Percentiles rank a stretch among this genome's conserved stretches.
These are phyloP conservation scores for Filobasidium uniguttulatum DNA, from an alignment of 1,284 basidiomycete species.

Conservation along the genomic window DNA sequence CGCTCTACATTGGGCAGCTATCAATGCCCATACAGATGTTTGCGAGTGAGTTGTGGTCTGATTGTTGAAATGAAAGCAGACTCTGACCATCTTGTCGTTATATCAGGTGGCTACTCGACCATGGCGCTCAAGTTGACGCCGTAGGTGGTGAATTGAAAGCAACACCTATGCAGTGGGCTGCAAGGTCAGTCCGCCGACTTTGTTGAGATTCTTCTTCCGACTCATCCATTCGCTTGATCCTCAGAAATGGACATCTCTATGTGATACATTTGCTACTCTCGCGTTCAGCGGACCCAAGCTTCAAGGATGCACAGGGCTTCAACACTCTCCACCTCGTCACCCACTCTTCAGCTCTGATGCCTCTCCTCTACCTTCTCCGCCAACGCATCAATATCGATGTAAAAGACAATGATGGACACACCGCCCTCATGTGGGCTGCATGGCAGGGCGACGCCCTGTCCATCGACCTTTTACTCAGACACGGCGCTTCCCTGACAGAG, in stretches of 20 bases:
- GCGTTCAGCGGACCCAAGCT: slow-evolving; percentile 80
- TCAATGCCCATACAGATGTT: slow-evolving; percentile 35
- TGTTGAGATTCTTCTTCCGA: neutral
- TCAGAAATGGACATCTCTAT: slow-evolving; percentile 80
- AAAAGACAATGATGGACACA: slow-evolving; percentile 82
- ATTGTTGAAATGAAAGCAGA: neutral
- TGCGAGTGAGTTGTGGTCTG: slow-evolving; percentile 20
- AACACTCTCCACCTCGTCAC: slow-evolving; percentile 90
- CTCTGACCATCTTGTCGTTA: slow-evolving; percentile 36
- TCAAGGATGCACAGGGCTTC: slow-evolving; percentile 88
- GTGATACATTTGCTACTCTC: slow-evolving; percentile 80
- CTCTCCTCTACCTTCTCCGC: slow-evolving; percentile 79
- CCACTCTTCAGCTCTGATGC: slow-evolving; percentile 88
- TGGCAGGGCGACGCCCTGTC: slow-evolving; percentile 93
- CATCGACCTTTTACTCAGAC: slow-evolving; percentile 76
- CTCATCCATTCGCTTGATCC: neutral
- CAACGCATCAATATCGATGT: slow-evolving; percentile 70
- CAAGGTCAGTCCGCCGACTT: slow-evolving; percentile 39
- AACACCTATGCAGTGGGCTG: slow-evolving; percentile 95
- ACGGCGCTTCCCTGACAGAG: slow-evolving; percentile 65
- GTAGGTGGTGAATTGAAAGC: slow-evolving; percentile 89
- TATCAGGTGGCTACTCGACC: slow-evolving; percentile 69
- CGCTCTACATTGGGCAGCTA: slow-evolving; percentile 88
- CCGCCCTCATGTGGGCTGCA: slow-evolving; percentile 95
- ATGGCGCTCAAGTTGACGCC: slow-evolving; percentile 90